Evolutionary conservation across 2,329 filamentous ascomycete species (phyloP).

Genomic region (Simplicillium aogashimaense): DNA sequence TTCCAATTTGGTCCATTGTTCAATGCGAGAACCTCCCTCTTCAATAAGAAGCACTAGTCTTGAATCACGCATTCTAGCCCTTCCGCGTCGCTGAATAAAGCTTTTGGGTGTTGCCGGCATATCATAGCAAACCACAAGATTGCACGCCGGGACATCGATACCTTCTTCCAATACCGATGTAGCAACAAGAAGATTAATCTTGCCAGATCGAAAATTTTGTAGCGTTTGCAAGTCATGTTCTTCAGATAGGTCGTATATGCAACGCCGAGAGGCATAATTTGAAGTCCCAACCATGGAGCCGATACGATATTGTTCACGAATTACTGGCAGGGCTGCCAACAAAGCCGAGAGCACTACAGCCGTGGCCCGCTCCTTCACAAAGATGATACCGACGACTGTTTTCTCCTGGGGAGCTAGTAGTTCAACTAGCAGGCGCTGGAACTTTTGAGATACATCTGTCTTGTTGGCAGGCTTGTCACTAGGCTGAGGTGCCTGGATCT

Average conservation of each 20-base stretch:
- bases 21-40: conserved; percentile 12
- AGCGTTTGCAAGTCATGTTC: conserved; percentile 21
- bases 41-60: conserved; percentile 37
- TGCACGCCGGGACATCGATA: conserved; percentile 56
- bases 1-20: conserved; percentile 59
- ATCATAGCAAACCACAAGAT: conserved; percentile 50
- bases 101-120: conserved; percentile 38
- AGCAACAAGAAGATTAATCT: conserved; percentile 47
- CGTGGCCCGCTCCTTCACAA: conserved; percentile 53
- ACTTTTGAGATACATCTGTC: conserved; percentile 45
- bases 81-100: conserved; percentile 47
- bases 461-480: conserved; percentile 7
- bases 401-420: conserved; percentile 32
- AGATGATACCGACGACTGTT: conserved; percentile 49
- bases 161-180: conserved; percentile 60
- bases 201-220: conserved; percentile 41
- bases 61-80: conserved; percentile 40
- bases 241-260: conserved; percentile 27
- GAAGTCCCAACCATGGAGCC: conserved; percentile 48
- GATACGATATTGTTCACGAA: conserved; percentile 34
- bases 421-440: conserved; percentile 38
- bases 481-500: conserved; percentile 19
- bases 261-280: conserved; percentile 20
- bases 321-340: conserved; percentile 39
- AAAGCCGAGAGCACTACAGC: conserved; percentile 51